Evolutionary conservation across 2,329 filamentous ascomycete genomes (phyloP).

Genomic region (Aspergillus fijiensis): DNA sequence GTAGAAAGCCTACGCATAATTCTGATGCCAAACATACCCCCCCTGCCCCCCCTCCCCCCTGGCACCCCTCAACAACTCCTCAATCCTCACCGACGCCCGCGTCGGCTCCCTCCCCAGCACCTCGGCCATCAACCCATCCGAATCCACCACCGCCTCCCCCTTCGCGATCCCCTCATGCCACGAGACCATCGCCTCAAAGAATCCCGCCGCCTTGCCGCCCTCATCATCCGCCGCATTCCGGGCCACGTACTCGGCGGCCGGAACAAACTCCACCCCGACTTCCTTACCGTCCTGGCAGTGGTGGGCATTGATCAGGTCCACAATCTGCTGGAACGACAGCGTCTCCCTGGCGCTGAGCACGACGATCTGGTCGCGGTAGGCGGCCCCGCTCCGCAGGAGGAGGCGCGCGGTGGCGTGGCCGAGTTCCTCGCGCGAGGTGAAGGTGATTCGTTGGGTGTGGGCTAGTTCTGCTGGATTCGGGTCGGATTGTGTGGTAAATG

Average conservation of each 20-base stretch:
- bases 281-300: constrained; percentile 26
- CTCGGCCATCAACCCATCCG: constrained; percentile 42
- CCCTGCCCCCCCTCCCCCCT: constrained; percentile 27
- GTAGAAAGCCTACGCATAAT: constrained; percentile 29
- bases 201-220: constrained; percentile 40
- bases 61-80: constrained; percentile 26
- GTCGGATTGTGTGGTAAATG: constrained; percentile 36
- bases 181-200: constrained; percentile 44
- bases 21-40: constrained; percentile 49
- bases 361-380: constrained; percentile 21
- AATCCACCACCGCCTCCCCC: constrained; percentile 46
- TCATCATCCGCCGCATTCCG: constrained; percentile 31
- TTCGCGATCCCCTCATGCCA: constrained; percentile 48
- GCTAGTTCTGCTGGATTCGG: too few species aligned
- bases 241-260: constrained; percentile 36
- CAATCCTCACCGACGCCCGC: constrained; percentile 38
- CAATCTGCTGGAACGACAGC: constrained; percentile 36
- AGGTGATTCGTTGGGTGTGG: constrained; percentile 50
- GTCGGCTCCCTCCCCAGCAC: constrained; percentile 48
- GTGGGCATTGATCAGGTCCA: constrained; percentile 38
- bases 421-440: constrained; percentile 45
- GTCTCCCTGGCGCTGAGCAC: constrained; percentile 41
- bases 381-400: neutral
- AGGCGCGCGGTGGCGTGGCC: neutral
- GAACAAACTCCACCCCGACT: constrained; percentile 36